These are phyloP conservation scores for Pseudoneurospora amorphoporcata DNA, from an alignment of 495 filamentous ascomycete genomes.

Conservation along the genomic window DNA sequence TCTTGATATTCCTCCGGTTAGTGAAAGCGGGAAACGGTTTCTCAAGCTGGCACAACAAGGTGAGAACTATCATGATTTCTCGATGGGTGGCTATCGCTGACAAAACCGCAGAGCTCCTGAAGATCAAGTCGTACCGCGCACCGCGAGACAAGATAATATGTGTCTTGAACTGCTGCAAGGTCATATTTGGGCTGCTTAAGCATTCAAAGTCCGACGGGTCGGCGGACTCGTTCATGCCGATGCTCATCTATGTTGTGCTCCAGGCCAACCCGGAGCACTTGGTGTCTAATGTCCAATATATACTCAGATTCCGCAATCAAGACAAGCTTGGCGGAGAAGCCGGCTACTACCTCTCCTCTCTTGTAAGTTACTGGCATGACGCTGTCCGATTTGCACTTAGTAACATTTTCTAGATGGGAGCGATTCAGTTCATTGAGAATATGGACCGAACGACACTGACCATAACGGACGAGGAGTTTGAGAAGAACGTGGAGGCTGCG, in stretches of 20 bases:
- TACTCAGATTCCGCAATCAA: constrained; percentile 90
- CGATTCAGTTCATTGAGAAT: constrained; percentile 92
- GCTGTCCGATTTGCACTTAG: neutral
- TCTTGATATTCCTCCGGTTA: constrained; percentile 84
- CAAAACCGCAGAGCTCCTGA: constrained; percentile 59
- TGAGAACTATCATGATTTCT: constrained; percentile 20
- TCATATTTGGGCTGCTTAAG: constrained; percentile 94
- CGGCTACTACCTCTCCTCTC: constrained; percentile 94
- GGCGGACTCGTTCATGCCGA: constrained; percentile 89
- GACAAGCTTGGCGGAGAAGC: constrained; percentile 95
- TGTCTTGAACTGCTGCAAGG: constrained; percentile 97
- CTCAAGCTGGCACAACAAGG: constrained; percentile 82
- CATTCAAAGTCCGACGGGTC: constrained; percentile 90
- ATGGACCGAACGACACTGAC: constrained; percentile 90
- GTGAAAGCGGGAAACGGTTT: constrained; percentile 75
- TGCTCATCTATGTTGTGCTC: constrained; percentile 91
- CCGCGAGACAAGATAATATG: constrained; percentile 98
- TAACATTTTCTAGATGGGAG: constrained; percentile 61
- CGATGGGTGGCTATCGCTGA: constrained; percentile 16
- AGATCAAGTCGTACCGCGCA: constrained; percentile 92
- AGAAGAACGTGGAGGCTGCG: constrained; percentile 86
- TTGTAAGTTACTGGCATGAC: constrained; percentile 43
- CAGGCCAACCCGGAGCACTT: constrained; percentile 90
- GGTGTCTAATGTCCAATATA: constrained; percentile 97
- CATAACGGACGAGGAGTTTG: constrained; percentile 90